Conservation (phyloP, 2,329 filamentous ascomycete genomes). For the Xylariomycetidae sp. region DNA sequence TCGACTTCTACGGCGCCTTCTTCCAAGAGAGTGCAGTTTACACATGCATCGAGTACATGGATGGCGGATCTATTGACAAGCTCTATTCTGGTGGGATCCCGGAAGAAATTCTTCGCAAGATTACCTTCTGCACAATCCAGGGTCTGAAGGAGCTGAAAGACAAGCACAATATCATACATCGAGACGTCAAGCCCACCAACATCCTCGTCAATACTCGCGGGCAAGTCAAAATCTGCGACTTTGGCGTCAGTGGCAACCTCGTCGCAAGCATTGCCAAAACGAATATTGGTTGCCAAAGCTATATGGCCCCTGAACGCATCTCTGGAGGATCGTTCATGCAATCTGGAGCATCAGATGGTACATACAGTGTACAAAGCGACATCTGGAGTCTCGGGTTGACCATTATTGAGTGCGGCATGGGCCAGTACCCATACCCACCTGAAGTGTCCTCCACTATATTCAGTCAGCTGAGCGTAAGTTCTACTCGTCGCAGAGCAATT, state of each 20-base stretch:
- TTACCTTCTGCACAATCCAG: conserved; percentile 83
- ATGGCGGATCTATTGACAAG: conserved; percentile 96
- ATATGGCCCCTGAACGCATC: conserved; percentile 97
- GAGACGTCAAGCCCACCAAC: conserved; percentile 98
- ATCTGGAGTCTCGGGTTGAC: conserved; percentile 95
- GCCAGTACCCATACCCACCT: conserved; percentile 90
- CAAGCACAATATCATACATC: conserved; percentile 97
- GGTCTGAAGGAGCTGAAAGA: conserved; percentile 92
- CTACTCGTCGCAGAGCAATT: conserved; percentile 4
- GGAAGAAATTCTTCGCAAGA: conserved; percentile 81
- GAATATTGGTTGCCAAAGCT: conserved; percentile 98
- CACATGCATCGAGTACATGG: conserved; percentile 99
- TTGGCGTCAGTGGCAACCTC: conserved; percentile 92
- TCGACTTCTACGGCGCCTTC: conserved; percentile 98
- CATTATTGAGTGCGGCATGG: conserved; percentile 93
- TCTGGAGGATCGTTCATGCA: conserved; percentile 76
- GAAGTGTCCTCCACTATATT: conserved; percentile 99
- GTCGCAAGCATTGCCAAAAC: conserved; percentile 98
- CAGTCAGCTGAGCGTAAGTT: conserved; percentile 84
- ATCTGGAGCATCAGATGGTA: conserved; percentile 67
- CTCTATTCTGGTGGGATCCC: conserved; percentile 87
- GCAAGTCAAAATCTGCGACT: conserved; percentile 97
- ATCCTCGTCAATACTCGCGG: conserved; percentile 86
- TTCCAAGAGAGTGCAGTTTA: conserved; percentile 99
- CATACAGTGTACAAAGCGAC: conserved; percentile 96